Evolutionary conservation across 1,284 basidiomycete genomes (phyloP).

Genomic region (Ceratobasidium theobromae): DNA sequence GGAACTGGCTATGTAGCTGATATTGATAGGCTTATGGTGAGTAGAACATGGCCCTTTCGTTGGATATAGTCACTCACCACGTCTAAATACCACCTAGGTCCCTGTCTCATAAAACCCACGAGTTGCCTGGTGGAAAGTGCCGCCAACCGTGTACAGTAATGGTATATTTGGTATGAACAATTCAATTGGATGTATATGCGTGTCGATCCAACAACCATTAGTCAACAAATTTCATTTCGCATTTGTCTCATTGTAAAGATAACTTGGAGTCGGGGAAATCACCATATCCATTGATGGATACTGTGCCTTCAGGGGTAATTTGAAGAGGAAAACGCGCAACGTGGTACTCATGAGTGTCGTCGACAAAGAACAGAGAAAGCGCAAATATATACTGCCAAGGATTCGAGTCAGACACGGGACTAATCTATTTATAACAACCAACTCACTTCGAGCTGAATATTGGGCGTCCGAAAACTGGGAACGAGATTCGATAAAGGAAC

Average conservation of each 20-base stretch:
- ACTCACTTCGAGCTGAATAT: constrained; percentile 5
- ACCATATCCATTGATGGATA: neutral
- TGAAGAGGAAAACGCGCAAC: neutral
- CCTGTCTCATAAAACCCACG: neutral
- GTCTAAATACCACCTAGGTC: neutral
- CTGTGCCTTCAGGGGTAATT: neutral
- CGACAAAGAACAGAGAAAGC: neutral
- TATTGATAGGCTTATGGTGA: constrained; percentile 36
- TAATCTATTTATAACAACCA: neutral
- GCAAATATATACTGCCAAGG: neutral
- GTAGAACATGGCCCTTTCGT: neutral
- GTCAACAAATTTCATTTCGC: neutral
- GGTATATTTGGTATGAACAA: neutral
- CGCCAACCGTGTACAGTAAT: too few species aligned
- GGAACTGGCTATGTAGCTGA: constrained; percentile 31
- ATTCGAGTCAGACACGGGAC: too few species aligned
- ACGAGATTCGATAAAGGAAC: neutral
- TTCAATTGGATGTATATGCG: neutral
- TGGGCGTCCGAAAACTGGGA: constrained; percentile 8
- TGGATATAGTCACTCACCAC: neutral
- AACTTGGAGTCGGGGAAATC: neutral
- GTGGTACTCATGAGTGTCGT: neutral
- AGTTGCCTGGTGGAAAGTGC: neutral
- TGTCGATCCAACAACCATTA: neutral
- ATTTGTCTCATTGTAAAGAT: neutral